These are phyloP conservation scores for Alternaria novae-zelandiae DNA, from an alignment of 2,329 filamentous ascomycete species.

Conservation along the genomic window DNA sequence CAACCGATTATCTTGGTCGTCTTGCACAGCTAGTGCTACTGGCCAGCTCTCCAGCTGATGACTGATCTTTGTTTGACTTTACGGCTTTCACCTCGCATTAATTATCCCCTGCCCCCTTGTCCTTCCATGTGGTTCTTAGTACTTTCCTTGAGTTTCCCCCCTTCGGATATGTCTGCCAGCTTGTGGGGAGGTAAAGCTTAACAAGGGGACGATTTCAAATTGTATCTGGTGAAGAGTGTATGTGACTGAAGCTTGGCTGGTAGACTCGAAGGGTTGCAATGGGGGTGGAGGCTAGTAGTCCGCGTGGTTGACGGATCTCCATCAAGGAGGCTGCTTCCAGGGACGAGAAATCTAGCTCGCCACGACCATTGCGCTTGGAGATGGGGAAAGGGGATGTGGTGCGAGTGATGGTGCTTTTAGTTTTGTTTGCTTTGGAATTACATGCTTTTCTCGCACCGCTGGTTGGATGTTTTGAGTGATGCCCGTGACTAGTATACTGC, in stretches of 20 bases:
- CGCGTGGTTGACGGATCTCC: conserved; percentile 12
- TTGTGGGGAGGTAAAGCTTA: conserved; percentile 50
- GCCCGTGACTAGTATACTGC: neutral
- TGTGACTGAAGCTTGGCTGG: conserved; percentile 24
- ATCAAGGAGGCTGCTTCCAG: conserved; percentile 37
- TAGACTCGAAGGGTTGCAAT: conserved; percentile 24
- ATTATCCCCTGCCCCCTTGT: conserved; percentile 39
- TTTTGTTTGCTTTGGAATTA: conserved; percentile 20
- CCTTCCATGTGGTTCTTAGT: conserved; percentile 32
- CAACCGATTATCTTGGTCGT: conserved; percentile 28
- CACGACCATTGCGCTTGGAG: conserved; percentile 28
- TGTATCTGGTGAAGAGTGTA: conserved; percentile 30
- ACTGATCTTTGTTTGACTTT: conserved; percentile 40
- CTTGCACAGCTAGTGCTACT: conserved; percentile 33
- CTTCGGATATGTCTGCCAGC: conserved; percentile 50
- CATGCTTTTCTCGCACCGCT: conserved; percentile 8
- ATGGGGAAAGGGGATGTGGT: conserved; percentile 8
- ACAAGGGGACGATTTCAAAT: conserved; percentile 49
- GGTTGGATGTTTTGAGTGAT: neutral
- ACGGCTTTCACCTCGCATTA: conserved; percentile 38
- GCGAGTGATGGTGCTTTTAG: conserved; percentile 17
- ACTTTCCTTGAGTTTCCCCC: conserved; percentile 43
- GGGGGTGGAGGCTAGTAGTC: conserved; percentile 26
- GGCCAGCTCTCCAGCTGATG: conserved; percentile 34
- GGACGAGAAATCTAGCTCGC: conserved; percentile 35